phyloP scores from a whole-genome alignment of 1,284 basidiomycete genomes.

The Ceratobasidium sp. region DNA sequence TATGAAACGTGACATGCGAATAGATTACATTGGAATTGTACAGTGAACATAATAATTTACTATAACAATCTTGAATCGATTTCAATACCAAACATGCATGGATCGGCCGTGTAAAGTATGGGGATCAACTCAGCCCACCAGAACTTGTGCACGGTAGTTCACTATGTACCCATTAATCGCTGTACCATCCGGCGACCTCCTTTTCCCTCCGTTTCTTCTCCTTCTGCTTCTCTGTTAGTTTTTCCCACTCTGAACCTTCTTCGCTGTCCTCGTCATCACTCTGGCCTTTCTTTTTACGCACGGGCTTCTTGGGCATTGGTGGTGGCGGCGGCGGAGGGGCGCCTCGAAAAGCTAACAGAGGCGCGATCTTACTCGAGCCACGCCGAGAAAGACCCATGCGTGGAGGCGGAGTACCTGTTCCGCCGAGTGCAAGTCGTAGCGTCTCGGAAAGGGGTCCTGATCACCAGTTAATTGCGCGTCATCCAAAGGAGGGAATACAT shows the following conservation, averaged over 20 bases:
- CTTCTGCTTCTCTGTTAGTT: slow-evolving; percentile 38
- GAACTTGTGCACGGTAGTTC: background rate
- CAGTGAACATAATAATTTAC: slow-evolving; percentile 29
- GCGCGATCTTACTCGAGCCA: slow-evolving; percentile 38
- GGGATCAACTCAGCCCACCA: background rate
- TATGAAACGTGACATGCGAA: background rate
- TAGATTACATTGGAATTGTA: slow-evolving; percentile 29
- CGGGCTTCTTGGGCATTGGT: slow-evolving; percentile 38
- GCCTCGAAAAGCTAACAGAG: slow-evolving; percentile 28
- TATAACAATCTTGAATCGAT: background rate
- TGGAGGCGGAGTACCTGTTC: slow-evolving; percentile 25
- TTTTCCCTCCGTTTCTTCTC: slow-evolving; percentile 40
- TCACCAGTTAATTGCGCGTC: background rate
- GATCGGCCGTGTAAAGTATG: background rate
- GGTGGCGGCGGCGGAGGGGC: slow-evolving; percentile 38
- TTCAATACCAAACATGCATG: background rate
- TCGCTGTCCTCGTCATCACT: slow-evolving; percentile 38
- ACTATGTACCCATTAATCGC: slow-evolving; percentile 5
- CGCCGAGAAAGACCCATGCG: slow-evolving; percentile 39
- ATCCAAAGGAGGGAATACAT: background rate
- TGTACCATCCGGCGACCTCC: slow-evolving; percentile 38
- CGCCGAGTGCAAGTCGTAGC: slow-evolving; percentile 23
- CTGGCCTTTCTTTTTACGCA: slow-evolving; percentile 30
- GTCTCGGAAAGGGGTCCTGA: slow-evolving; percentile 34
- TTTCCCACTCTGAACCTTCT: slow-evolving; percentile 38